Base-by-base conservation (phyloP, 2,329 filamentous ascomycete species). In the Thelonectria olida region DNA sequence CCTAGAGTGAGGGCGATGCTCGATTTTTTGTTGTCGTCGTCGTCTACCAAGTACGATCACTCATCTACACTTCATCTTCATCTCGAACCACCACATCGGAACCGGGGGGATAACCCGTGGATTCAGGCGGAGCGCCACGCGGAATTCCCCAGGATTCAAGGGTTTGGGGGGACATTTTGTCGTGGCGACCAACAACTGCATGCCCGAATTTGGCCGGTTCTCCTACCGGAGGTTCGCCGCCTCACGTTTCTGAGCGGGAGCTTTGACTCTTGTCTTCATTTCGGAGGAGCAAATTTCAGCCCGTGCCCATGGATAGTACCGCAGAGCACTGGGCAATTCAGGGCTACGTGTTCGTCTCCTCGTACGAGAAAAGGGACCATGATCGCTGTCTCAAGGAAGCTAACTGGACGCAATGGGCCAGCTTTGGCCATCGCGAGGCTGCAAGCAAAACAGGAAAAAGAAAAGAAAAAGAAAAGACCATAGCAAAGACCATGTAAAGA, bases 191-290 rank as follows among this genome's bases (percentile, higher is more conserved):
- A 55, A 47, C 20, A 58, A 38, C 23, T 25, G 36, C 48, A 60
- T 50, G 17, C 44, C 42, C 61, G 52, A 65, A 57, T 61, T 64
- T 56, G 66, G 51, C 64, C 58, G 54, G 39, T 49, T 54, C 57
- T 53, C 49, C 64, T 42, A 47, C 53, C 55, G 61, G 55, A 64
- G 66, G 36, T 52, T 67, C 47, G 45, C 34, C 60, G 45, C 34
- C 22, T 51, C 51, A 53, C 39, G 56, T 44, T 47, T 27, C 60
- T 45, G 52, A 48, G 52, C 41, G 19, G 41, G 38, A 71, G 69
- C 69, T 67, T 69, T 61, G 64, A 66, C 69, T 51, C 44, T 60
- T 31, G 13, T 23, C 2, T 57, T 70, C 66, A 71, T 71, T 70
- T 71, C 69, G 50, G 51, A 57, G 48, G n/a, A 42, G 25, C 22